Evolutionary conservation across 2,329 filamentous ascomycete species (phyloP).

Genomic region (Hirsutella rhossiliensis): DNA sequence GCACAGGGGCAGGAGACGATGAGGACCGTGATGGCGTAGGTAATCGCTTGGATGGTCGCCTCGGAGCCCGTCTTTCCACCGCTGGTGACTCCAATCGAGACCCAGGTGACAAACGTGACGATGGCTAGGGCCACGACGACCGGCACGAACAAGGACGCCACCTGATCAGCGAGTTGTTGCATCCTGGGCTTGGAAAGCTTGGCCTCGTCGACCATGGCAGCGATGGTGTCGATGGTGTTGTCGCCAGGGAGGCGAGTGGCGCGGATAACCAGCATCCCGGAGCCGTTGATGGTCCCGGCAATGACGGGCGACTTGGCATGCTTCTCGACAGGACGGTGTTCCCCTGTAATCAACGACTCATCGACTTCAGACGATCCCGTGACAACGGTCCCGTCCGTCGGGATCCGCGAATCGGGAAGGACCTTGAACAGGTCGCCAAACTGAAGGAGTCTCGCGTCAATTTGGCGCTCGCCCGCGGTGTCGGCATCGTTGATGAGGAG

Average conservation of each 20-base stretch:
- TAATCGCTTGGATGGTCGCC: slow-evolving; percentile 49
- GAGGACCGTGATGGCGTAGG: slow-evolving; percentile 60
- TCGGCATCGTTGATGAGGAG: slow-evolving; percentile 30
- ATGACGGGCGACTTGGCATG: slow-evolving; percentile 38
- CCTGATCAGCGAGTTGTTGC: slow-evolving; percentile 55
- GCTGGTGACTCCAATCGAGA: slow-evolving; percentile 40
- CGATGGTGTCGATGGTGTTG: slow-evolving; percentile 62
- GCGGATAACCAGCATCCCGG: slow-evolving; percentile 45
- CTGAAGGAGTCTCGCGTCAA: slow-evolving; percentile 57
- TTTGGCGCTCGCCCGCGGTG: slow-evolving; percentile 25
- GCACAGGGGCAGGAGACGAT: slow-evolving; percentile 72
- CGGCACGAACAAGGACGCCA: slow-evolving; percentile 60
- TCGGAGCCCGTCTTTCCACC: slow-evolving; percentile 28
- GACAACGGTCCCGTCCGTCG: slow-evolving; percentile 58
- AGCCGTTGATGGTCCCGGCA: slow-evolving; percentile 58
- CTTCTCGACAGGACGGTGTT: slow-evolving; percentile 51
- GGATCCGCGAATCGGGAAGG: slow-evolving; percentile 42
- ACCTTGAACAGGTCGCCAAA: slow-evolving; percentile 58
- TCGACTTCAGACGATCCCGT: slow-evolving; percentile 55
- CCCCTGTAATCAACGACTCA: slow-evolving; percentile 71
- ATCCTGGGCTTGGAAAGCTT: slow-evolving; percentile 54
- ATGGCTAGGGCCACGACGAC: slow-evolving; percentile 45
- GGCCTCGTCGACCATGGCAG: slow-evolving; percentile 58
- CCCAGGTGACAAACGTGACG: slow-evolving; percentile 52
- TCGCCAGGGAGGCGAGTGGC: slow-evolving; percentile 52